These are phyloP conservation scores for Austroboletus eburneus DNA, from an alignment of 768 basidiomycete species.

Conservation along the genomic window DNA sequence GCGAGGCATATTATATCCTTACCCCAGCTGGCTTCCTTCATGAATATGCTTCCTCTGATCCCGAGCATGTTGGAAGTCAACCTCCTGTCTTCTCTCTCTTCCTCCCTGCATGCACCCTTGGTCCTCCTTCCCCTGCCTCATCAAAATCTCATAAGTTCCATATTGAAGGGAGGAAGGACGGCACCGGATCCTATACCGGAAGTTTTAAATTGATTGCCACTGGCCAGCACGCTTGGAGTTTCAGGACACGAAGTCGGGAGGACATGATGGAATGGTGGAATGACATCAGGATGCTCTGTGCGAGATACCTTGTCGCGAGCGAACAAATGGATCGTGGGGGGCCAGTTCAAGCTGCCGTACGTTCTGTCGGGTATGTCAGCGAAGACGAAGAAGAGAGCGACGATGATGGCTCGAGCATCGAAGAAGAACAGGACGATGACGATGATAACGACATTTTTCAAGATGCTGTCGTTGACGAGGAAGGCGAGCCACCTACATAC, in stretches of 20 bases:
- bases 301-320: constrained; percentile 88
- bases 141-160: constrained; percentile 92
- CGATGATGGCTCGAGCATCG: constrained; percentile 57
- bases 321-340: constrained; percentile 92
- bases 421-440: constrained; percentile 42
- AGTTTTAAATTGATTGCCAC: constrained; percentile 39
- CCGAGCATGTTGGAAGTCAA: constrained; percentile 43
- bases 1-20: constrained; percentile 87
- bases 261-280: constrained; percentile 99
- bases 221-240: constrained; percentile 75
- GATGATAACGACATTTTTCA: constrained; percentile 49
- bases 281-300: constrained; percentile 90
- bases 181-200: constrained; percentile 58
- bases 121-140: constrained; percentile 71
- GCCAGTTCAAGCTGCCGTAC: constrained; percentile 88
- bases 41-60: constrained; percentile 80
- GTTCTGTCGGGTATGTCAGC: constrained; percentile 82
- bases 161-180: constrained; percentile 88
- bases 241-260: constrained; percentile 83
- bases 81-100: constrained; percentile 82
- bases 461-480: constrained; percentile 35
- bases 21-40: constrained; percentile 96
- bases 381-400: constrained; percentile 62
- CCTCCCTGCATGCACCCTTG: constrained; percentile 92
- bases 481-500: constrained; percentile 60